Evolutionary conservation across 495 filamentous ascomycete genomes (phyloP).

Genomic region (Penicillium daleae): DNA sequence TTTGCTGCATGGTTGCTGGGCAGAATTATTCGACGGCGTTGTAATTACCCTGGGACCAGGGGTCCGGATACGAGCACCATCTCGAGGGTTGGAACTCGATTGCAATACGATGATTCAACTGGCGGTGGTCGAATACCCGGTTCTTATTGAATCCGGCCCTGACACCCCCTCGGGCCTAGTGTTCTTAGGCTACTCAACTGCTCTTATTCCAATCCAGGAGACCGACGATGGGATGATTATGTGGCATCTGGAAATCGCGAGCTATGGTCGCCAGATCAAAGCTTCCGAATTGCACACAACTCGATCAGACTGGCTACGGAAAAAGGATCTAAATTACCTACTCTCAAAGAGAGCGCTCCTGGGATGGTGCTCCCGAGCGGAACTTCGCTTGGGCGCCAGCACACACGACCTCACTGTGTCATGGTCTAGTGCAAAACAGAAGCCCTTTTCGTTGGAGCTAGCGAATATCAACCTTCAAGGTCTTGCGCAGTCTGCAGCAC

Average conservation of each 20-base stretch:
- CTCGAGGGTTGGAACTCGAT: neutral
- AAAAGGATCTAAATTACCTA: neutral
- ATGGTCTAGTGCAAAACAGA: slow-evolving; percentile 13
- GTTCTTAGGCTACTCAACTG: slow-evolving; percentile 10
- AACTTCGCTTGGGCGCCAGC: slow-evolving; percentile 9
- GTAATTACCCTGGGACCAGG: neutral
- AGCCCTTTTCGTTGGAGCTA: slow-evolving; percentile 14
- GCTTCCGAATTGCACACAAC: neutral
- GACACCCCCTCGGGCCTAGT: neutral
- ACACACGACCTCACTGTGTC: slow-evolving; percentile 4
- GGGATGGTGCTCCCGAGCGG: slow-evolving; percentile 16
- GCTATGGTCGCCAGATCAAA: slow-evolving; percentile 5
- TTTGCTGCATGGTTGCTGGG: neutral
- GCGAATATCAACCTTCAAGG: slow-evolving; percentile 14
- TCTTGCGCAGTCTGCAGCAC: slow-evolving; percentile 15
- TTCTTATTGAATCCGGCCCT: neutral
- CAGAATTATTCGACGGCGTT: neutral
- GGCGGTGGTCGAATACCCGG: slow-evolving; percentile 11
- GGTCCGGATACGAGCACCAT: neutral
- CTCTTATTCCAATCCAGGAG: slow-evolving; percentile 6
- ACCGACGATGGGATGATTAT: slow-evolving; percentile 5
- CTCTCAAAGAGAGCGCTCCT: slow-evolving; percentile 12
- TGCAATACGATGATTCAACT: slow-evolving; percentile 7
- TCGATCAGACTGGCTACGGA: slow-evolving; percentile 3
- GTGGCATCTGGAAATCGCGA: slow-evolving; percentile 14